Evolutionary conservation across 1,139 yeast species (phyloP).

Genomic region (Hansenula lynferdii): DNA sequence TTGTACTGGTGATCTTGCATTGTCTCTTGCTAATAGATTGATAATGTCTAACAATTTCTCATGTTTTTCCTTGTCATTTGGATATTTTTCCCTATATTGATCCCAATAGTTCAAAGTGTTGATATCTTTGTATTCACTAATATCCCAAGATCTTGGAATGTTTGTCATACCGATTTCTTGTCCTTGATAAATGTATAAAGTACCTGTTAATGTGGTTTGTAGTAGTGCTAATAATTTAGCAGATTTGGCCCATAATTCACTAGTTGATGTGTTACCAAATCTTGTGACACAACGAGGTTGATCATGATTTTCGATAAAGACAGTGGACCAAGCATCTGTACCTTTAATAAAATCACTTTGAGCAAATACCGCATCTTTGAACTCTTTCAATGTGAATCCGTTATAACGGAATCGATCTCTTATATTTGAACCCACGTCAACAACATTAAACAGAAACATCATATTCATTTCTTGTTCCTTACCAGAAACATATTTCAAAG

Average conservation of each 20-base stretch:
- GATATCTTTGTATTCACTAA: conserved; percentile 48
- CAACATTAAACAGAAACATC: conserved; percentile 46
- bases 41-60: conserved; percentile 30
- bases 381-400: conserved; percentile 35
- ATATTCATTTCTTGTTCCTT: conserved; percentile 44
- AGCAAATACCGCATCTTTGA: conserved; percentile 37
- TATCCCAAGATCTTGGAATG: conserved; percentile 39
- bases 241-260: conserved; percentile 25
- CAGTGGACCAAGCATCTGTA: conserved; percentile 59
- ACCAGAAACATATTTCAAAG: conserved; percentile 45
- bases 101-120: conserved; percentile 40
- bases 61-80: conserved; percentile 29
- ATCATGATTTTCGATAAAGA: conserved; percentile 55
- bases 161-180: conserved; percentile 58
- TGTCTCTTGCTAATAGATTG: conserved; percentile 43
- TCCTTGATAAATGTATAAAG: conserved; percentile 54
- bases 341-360: conserved; percentile 36
- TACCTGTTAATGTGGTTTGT: conserved; percentile 47
- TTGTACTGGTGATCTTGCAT: conserved; percentile 57
- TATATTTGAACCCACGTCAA: conserved; percentile 36
- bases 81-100: conserved; percentile 29
- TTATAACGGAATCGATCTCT: conserved; percentile 30
- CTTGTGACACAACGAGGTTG: conserved; percentile 50
- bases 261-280: conserved; percentile 40
- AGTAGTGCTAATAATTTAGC: conserved; percentile 47